phyloP scores from a whole-genome alignment of 2,329 filamentous ascomycete species.

The Pseudocercospora vitis region DNA sequence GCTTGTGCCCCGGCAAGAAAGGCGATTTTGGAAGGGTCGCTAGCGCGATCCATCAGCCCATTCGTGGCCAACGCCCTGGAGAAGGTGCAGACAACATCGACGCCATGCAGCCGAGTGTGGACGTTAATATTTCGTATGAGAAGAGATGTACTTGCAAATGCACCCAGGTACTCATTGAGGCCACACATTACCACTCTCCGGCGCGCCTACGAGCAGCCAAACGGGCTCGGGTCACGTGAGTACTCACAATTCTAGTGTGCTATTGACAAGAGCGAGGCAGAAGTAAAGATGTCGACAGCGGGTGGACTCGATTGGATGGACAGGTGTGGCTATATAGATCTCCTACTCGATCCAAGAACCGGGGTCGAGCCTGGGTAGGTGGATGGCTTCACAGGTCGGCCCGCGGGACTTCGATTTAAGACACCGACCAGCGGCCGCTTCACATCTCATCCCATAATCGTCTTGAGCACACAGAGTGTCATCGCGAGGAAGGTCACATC shows the following conservation, averaged over 20 bases:
- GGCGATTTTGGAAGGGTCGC: neutral
- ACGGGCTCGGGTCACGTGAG: conserved; percentile 6
- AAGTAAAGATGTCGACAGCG: neutral
- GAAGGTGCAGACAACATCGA: too few relatives aligned
- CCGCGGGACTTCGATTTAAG: neutral
- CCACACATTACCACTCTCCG: too few relatives aligned
- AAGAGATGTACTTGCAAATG: too few relatives aligned
- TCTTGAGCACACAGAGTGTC: neutral
- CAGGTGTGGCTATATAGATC: neutral
- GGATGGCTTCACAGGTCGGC: conserved; percentile 1
- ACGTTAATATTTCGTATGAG: too few relatives aligned
- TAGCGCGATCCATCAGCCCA: neutral
- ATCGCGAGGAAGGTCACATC: neutral
- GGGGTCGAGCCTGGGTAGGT: neutral
- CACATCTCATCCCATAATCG: neutral
- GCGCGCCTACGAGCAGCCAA: too few relatives aligned
- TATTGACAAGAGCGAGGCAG: neutral
- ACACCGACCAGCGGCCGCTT: neutral
- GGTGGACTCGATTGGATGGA: neutral
- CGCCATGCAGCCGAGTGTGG: too few relatives aligned
- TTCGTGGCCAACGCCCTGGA: too few relatives aligned
- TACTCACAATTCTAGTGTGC: too few relatives aligned
- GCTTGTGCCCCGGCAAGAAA: neutral
- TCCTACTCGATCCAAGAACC: neutral
- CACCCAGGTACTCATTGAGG: too few relatives aligned